Conservation (phyloP, 129 eudicot species). For the Helichrysum umbraculigerum region DNA sequence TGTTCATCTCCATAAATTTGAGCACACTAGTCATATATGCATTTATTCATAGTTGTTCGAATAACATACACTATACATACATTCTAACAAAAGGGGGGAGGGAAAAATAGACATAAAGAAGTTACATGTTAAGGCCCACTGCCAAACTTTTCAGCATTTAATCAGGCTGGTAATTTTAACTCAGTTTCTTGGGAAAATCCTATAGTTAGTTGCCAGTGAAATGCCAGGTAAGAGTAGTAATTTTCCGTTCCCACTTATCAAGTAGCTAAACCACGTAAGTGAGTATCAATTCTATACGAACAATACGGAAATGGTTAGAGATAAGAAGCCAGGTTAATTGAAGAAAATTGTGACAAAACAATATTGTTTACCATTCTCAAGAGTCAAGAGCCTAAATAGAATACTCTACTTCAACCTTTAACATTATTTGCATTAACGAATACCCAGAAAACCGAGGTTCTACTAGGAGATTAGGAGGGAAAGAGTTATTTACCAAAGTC, state of each 20-base stretch:
- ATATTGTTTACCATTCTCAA: not conserved
- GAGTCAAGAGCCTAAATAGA: no score
- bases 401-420: no score
- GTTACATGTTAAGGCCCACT: no score
- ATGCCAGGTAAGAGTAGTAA: not conserved
- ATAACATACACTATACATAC: not conserved
- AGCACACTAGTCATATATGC: constrained; percentile 3
- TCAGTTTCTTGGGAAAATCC: not conserved
- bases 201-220: not conserved
- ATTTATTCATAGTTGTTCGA: constrained; percentile 13
- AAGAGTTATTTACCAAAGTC: not conserved
- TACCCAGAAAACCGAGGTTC: no score
- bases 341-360: not conserved
- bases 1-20: not conserved
- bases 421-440: no score
- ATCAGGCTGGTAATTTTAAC: not conserved
- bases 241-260: not conserved
- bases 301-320: not conserved
- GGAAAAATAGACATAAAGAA: not conserved
- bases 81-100: not conserved
- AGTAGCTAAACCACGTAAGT: not conserved
- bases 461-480: no score
- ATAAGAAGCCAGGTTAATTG: not conserved
- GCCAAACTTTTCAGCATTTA: not conserved
- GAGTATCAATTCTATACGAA: not conserved